Base-by-base conservation (phyloP, 805 yeast species). In the Lachancea waltii region DNA sequence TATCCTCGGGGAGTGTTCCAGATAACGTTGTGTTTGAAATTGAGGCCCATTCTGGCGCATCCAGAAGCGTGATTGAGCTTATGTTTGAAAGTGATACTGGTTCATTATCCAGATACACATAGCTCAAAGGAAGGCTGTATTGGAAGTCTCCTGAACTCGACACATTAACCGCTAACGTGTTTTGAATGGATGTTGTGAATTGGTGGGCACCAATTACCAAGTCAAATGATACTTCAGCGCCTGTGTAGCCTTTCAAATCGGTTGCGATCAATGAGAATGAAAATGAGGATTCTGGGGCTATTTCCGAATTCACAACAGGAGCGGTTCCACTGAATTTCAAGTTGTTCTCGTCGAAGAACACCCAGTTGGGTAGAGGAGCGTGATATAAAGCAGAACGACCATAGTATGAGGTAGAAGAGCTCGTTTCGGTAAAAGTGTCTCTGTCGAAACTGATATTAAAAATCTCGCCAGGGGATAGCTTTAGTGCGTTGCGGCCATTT, bases 331-430 rank as follows among this genome's bases (percentile, higher is more conserved):
- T 69, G 60, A 87, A 90, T 15, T 83, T 72, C 46, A 85, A 64
- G 26, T 69, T 67, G 4, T 72, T 51, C 2, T 68, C 50, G 53
- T 86, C 79, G 55, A 90, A 92, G 38, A 64, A 61, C 36, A 86
- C 66, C 97, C 98, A 92, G 54, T 77, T 81, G 26, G 98, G 98
- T 40, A 92, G 68, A 3, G 98, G 90, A 1, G 95, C 74, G 55
- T 89, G 75, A 58, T 85, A 86, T 22, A 48, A 49, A 10, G 69
- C 63, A n/a, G 89, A 77, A 46, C 82, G 73, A 15, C 96, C 96
- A 54, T 85, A 83, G 63, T 82, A 85, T 7, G 80, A 79, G 13
- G 72, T 68, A 2, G 67, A 53, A 3, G 79, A 71, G 31, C 64
- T 63, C 11, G 62, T 38, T 44, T 69, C 53, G 8, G 66, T 58